Conservation (phyloP, 257 asterid genomes). For the Primulina eburnea region DNA sequence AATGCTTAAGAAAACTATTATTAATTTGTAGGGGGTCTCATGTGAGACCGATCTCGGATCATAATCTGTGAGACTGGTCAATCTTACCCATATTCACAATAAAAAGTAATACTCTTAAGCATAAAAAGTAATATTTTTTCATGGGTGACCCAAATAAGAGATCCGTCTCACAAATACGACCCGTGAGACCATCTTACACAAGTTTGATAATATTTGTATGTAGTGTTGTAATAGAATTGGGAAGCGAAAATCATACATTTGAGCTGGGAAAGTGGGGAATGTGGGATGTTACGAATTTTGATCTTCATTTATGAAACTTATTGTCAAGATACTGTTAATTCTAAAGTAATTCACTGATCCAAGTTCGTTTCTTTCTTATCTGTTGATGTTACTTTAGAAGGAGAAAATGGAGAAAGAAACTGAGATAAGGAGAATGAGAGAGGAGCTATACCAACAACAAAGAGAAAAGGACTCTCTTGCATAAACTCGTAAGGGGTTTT, state of each 20-base stretch:
- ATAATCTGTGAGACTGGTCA: too few species aligned
- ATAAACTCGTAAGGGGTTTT: slow-evolving; percentile 32
- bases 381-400: slow-evolving; percentile 36
- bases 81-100: too few species aligned
- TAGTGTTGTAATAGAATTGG: background rate
- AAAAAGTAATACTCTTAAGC: too few species aligned
- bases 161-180: too few species aligned
- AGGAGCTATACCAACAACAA: slow-evolving; percentile 50
- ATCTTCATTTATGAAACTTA: background rate
- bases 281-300: slow-evolving; percentile 9
- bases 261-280: slow-evolving; percentile 14
- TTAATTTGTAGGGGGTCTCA: too few species aligned
- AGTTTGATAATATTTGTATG: too few species aligned
- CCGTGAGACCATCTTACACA: too few species aligned
- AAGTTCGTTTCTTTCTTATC: background rate
- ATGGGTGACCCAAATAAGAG: too few species aligned
- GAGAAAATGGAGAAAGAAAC: slow-evolving; percentile 67
- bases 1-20: too few species aligned
- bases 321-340: background rate
- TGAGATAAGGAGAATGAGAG: slow-evolving; percentile 56
- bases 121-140: too few species aligned
- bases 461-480: slow-evolving; percentile 51
- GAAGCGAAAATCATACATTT: slow-evolving; percentile 11
- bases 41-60: too few species aligned
- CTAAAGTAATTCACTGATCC: background rate